Percentiles rank a stretch among this genome's conserved stretches.
These are phyloP conservation scores for Crithidia brevicula DNA, from an alignment of 208 protist genomes.

Conservation along the genomic window DNA sequence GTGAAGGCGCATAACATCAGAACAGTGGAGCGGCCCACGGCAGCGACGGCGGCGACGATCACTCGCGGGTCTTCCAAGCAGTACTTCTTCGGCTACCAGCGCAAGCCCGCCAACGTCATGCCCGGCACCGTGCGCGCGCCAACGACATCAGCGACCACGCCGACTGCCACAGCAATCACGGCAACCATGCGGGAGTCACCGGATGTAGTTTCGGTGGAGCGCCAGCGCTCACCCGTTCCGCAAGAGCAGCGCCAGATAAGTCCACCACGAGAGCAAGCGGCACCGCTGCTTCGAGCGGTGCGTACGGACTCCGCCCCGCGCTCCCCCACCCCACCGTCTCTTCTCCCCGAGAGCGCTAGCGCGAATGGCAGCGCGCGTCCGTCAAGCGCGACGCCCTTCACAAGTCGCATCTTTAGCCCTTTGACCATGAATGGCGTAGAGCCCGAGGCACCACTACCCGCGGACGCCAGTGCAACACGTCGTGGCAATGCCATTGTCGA, in stretches of 20 bases:
- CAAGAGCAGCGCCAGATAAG: background rate
- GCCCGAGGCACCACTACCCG: background rate
- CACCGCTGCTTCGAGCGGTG: background rate
- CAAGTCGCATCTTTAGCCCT: conserved; percentile 9
- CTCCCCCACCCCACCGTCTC: background rate
- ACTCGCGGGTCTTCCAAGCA: background rate
- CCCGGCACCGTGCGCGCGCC: background rate
- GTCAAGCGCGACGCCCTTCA: conserved; percentile 10
- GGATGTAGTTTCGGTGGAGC: background rate
- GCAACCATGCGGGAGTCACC: background rate
- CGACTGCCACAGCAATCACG: too few species aligned
- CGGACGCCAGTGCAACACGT: background rate
- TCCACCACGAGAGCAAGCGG: background rate
- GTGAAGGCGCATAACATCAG: conserved; percentile 3
- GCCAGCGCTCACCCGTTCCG: background rate
- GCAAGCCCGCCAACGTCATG: background rate
- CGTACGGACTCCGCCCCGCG: too few species aligned
- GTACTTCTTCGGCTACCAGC: conserved; percentile 20
- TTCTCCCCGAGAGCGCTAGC: background rate
- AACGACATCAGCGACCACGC: background rate
- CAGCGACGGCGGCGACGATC: background rate
- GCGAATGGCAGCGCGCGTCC: background rate
- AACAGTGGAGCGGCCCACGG: background rate
- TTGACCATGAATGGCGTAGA: background rate
- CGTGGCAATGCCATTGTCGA: background rate